phyloP scores from a whole-genome alignment of 2,329 filamentous ascomycete genomes.

The Pseudogymnoascus pannorum region DNA sequence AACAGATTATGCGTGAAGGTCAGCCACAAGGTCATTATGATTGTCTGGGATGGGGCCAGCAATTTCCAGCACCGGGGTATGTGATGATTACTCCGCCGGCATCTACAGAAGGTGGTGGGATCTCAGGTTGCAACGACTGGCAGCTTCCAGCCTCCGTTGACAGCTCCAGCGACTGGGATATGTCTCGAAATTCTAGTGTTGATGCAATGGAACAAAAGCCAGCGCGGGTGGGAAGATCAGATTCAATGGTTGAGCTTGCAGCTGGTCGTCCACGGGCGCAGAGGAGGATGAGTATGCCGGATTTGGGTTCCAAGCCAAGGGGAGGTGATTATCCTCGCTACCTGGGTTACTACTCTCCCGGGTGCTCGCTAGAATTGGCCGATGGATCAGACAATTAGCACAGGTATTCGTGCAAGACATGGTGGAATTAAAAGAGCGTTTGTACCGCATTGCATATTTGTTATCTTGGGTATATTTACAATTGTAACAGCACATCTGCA shows the following conservation, averaged over 20 bases:
- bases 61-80: neutral
- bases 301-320: neutral
- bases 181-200: neutral
- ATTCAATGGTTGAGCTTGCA: neutral
- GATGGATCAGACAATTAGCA: neutral
- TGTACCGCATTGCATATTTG: neutral
- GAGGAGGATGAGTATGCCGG: neutral
- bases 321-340: neutral
- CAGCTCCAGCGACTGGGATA: neutral
- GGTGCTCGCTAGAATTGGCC: neutral
- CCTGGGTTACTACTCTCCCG: neutral
- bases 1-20: neutral
- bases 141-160: neutral
- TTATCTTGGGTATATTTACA: constrained; percentile 9
- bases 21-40: neutral
- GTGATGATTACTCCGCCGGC: neutral
- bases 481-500: neutral
- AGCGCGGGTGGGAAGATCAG: neutral
- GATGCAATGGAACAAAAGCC: neutral
- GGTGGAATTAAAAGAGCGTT: neutral
- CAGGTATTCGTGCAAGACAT: neutral
- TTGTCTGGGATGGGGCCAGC: neutral
- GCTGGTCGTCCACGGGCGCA: neutral
- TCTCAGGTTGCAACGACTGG: neutral
- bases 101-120: neutral